Conservation (phyloP, 2,329 filamentous ascomycete genomes). For the Diaporthe nobilis region DNA sequence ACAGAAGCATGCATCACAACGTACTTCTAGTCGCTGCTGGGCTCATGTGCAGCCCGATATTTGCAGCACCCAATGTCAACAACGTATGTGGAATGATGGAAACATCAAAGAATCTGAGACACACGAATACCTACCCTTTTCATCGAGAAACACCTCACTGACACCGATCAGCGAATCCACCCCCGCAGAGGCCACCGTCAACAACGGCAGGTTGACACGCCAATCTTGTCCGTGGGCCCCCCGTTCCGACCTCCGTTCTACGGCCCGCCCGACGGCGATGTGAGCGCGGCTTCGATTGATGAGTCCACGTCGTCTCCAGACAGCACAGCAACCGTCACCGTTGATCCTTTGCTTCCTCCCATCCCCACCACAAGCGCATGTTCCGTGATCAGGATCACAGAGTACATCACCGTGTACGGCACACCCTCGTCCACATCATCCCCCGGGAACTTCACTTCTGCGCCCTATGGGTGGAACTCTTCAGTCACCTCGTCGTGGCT, state of each 20-base stretch:
- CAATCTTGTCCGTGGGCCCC: not conserved
- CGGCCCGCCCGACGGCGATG: not conserved
- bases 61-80: constrained; percentile 28
- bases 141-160: not conserved
- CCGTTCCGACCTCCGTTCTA: constrained; percentile 6
- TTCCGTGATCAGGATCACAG: constrained; percentile 25
- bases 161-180: constrained; percentile 17
- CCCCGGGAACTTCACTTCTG: not conserved
- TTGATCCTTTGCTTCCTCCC: not conserved
- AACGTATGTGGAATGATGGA: constrained; percentile 7
- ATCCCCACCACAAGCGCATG: constrained; percentile 3
- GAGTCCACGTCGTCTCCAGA: not conserved
- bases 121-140: not conserved
- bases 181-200: constrained; percentile 12
- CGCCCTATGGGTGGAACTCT: constrained; percentile 12
- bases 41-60: constrained; percentile 7
- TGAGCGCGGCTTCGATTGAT: not conserved
- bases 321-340: constrained; percentile 6
- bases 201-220: not conserved
- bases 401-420: constrained; percentile 19
- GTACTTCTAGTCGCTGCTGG: constrained; percentile 25
- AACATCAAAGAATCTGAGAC: not conserved
- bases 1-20: constrained; percentile 28
- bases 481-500: not conserved
- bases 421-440: constrained; percentile 2